These are phyloP conservation scores for Saccharomycopsis capsularis DNA, from an alignment of 805 yeast species.

Conservation along the genomic window DNA sequence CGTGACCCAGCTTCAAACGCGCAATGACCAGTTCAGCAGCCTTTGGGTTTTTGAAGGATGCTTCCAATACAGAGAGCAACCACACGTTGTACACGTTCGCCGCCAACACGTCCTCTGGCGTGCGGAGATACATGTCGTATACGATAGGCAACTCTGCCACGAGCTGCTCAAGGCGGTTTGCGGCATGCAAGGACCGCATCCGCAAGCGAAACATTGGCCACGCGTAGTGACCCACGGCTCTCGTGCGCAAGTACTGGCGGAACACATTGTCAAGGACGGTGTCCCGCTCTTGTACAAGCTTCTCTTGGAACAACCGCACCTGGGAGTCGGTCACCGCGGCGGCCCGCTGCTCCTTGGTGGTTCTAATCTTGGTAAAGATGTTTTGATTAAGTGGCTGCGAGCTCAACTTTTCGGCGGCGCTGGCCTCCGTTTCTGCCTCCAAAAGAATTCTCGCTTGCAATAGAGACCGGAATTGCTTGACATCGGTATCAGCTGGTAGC, in stretches of 20 bases:
- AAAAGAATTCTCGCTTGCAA: not conserved
- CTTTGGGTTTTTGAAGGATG: slow-evolving; percentile 3
- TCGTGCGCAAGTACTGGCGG: slow-evolving; percentile 25
- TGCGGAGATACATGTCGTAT: slow-evolving; percentile 6
- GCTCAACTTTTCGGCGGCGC: not conserved
- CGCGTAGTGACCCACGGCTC: slow-evolving; percentile 23
- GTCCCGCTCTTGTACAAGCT: slow-evolving; percentile 23
- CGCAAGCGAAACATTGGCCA: slow-evolving; percentile 19
- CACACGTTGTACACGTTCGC: slow-evolving; percentile 3
- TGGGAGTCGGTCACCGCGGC: no score
- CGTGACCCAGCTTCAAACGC: not conserved
- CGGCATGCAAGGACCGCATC: slow-evolving; percentile 22
- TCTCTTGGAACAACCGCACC: not conserved
- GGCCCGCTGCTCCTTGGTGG: no score
- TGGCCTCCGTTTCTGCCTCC: not conserved
- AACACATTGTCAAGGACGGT: slow-evolving; percentile 27
- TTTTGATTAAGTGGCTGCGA: no score
- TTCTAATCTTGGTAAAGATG: no score
- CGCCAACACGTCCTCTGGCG: not conserved
- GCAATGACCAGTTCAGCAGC: not conserved
- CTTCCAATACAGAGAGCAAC: slow-evolving; percentile 5
- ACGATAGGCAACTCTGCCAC: slow-evolving; percentile 14
- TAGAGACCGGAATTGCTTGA: not conserved
- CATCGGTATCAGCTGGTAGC: slow-evolving; percentile 1
- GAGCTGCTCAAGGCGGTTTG: slow-evolving; percentile 18